A percentile compares a stretch with the other conserved stretches of the same genome.
Conservation (phyloP, 805 yeast species). For the Metschnikowia aberdeeniae region DNA sequence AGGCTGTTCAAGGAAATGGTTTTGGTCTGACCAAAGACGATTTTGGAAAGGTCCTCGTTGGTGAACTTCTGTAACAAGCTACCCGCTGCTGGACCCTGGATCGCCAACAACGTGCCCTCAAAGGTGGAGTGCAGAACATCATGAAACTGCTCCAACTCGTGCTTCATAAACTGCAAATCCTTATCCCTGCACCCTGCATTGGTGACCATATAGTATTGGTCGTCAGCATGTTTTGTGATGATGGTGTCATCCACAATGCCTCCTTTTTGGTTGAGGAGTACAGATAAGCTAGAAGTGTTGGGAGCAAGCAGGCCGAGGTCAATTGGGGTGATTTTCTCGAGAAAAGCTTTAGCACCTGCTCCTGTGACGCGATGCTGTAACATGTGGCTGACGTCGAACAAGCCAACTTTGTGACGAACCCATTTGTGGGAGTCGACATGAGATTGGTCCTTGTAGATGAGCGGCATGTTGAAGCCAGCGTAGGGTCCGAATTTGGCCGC, state of each 20-base stretch:
- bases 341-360: conserved; percentile 56
- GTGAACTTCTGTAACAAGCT: conserved; percentile 62
- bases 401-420: conserved; percentile 84
- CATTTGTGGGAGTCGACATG: conserved; percentile 93
- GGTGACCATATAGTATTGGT: conserved; percentile 80
- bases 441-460: conserved; percentile 74
- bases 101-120: conserved; percentile 76
- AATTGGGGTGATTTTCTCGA: conserved; percentile 84
- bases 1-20: conserved; percentile 43
- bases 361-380: conserved; percentile 83
- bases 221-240: conserved; percentile 78
- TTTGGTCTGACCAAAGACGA: conserved; percentile 72
- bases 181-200: conserved; percentile 92
- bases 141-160: conserved; percentile 41
- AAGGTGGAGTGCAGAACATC: conserved; percentile 44
- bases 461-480: conserved; percentile 97
- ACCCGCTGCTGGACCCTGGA: conserved; percentile 91
- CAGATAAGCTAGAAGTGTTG: conserved; percentile 70
- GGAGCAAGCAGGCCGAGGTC: conserved; percentile 59
- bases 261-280: conserved; percentile 60
- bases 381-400: conserved; percentile 98
- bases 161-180: conserved; percentile 61
- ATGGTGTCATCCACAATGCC: conserved; percentile 95
- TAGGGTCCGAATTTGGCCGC: conserved; percentile 94
- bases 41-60: conserved; percentile 48